Evolutionary conservation across 1,284 basidiomycete genomes (phyloP), one percentile per base, ranked within the genome.

Genomic region (Bjerkandera adusta): DNA sequence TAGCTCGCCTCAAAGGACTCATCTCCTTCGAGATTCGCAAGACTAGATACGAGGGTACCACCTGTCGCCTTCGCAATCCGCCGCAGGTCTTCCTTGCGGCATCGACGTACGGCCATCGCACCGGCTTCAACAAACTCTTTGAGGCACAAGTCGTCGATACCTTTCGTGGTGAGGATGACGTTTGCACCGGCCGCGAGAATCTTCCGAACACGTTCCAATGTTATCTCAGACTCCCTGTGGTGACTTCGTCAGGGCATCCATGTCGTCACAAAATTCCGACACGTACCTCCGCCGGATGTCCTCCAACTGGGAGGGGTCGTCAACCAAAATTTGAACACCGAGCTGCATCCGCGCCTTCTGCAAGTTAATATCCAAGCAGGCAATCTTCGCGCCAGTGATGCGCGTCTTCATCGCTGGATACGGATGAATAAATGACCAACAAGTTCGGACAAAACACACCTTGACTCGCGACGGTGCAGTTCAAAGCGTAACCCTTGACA

Each of bases 91-190:
- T 99, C 97, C 70, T 99, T 99, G 64, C 91, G 85, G 75, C 97
- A 99, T 60, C 97, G 79, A 55, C 97, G 85, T 45, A 99, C 97
- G 32, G 94, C 97, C 90, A 99, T 99, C 0, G 96, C 97, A 34
- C 97, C 97, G 12, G 94, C 96, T 72, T 99, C 97, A 47, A 99
- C 92, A 62, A 99, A 99, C 72, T 99, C 97, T 68, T 99, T 99
- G 59, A 99, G 73, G 66, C 94, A 97, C 25, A 99, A 76, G 64
- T 99, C 97, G 62, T 99, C 97, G 58, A 99, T 99, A 41, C 97
- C 97, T 69, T 99, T 99, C 29, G 97, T 99, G 21, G 97, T 99
- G 47, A 99, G 73, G 37, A 99, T 84, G 51, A 99, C 97, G 61
- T 99, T 99, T 35, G 97, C 97, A 43, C 97, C 97, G 4, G 96